Conservation (phyloP, 257 asterid species). For the Eustoma russellianum region DNA sequence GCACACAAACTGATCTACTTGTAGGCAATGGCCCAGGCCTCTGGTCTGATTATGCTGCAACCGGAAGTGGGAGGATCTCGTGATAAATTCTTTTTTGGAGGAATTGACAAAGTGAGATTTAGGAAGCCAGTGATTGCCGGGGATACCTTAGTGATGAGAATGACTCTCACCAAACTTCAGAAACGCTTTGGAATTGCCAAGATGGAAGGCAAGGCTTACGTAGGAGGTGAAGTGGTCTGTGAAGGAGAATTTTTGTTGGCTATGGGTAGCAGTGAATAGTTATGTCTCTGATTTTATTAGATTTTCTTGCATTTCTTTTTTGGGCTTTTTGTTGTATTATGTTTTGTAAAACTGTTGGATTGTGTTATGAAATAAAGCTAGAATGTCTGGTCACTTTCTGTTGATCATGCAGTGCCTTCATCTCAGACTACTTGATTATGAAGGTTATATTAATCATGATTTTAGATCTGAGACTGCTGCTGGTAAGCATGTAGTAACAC, state of each 20-base stretch:
- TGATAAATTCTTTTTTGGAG: slow-evolving; percentile 76
- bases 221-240: slow-evolving; percentile 79
- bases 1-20: slow-evolving; percentile 1
- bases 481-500: too few species aligned
- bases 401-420: too few species aligned
- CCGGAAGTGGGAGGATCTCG: slow-evolving; percentile 85
- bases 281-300: slow-evolving; percentile 1
- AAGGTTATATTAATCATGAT: too few species aligned
- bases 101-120: slow-evolving; percentile 81
- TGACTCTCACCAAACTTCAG: slow-evolving; percentile 73
- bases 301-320: slow-evolving; percentile 2
- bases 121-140: slow-evolving; percentile 85
- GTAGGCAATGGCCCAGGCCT: slow-evolving; percentile 99
- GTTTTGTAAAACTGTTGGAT: neutral
- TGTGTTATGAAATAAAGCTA: neutral
- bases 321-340: neutral
- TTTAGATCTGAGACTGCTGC: too few species aligned
- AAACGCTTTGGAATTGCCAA: slow-evolving; percentile 84
- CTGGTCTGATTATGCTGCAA: slow-evolving; percentile 77
- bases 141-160: slow-evolving; percentile 80
- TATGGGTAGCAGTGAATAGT: slow-evolving; percentile 38
- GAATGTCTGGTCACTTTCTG: too few species aligned
- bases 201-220: slow-evolving; percentile 92
- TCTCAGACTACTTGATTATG: too few species aligned
- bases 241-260: slow-evolving; percentile 97